Conservation (phyloP, 2,329 filamentous ascomycete genomes). For the Alternaria triticina region DNA sequence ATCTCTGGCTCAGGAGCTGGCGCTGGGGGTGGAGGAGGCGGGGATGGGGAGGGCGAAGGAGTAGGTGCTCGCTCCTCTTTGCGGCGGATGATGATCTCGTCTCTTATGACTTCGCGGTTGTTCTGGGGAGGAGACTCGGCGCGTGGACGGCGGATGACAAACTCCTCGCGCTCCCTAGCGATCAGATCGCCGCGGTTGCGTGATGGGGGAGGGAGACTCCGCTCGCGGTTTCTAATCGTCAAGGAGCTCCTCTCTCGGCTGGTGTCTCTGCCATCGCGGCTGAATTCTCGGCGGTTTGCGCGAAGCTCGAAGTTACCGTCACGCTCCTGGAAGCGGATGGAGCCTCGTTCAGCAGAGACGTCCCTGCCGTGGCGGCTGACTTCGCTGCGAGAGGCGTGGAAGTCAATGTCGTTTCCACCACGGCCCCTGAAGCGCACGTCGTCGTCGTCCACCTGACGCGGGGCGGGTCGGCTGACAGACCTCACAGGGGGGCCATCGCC, state of each 20-base stretch:
- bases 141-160: conserved; percentile 48
- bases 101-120: conserved; percentile 45
- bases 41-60: conserved; percentile 59
- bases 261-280: conserved; percentile 40
- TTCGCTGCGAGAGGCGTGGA: conserved; percentile 31
- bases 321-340: conserved; percentile 41
- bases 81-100: conserved; percentile 54
- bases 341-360: conserved; percentile 32
- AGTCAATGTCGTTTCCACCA: conserved; percentile 42
- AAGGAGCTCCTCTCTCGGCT: conserved; percentile 46
- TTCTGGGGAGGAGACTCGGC: conserved; percentile 43
- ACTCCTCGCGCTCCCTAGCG: conserved; percentile 51
- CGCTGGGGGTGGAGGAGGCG: conserved; percentile 53
- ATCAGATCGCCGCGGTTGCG: conserved; percentile 45
- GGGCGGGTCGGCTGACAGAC: conserved; percentile 27
- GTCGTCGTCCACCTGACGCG: conserved; percentile 50
- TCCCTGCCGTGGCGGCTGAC: conserved; percentile 32
- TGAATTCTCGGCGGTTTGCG: conserved; percentile 43
- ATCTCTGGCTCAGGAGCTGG: conserved; percentile 69
- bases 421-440: conserved; percentile 57
- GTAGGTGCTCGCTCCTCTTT: conserved; percentile 57
- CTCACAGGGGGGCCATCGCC: conserved; percentile 47
- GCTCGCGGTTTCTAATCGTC: conserved; percentile 43
- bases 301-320: conserved; percentile 52
- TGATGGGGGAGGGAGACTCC: conserved; percentile 46